Evolutionary conservation across 768 basidiomycete genomes (phyloP), one percentile per base, ranked within the genome.

Genomic region (Hericium alpestre): DNA sequence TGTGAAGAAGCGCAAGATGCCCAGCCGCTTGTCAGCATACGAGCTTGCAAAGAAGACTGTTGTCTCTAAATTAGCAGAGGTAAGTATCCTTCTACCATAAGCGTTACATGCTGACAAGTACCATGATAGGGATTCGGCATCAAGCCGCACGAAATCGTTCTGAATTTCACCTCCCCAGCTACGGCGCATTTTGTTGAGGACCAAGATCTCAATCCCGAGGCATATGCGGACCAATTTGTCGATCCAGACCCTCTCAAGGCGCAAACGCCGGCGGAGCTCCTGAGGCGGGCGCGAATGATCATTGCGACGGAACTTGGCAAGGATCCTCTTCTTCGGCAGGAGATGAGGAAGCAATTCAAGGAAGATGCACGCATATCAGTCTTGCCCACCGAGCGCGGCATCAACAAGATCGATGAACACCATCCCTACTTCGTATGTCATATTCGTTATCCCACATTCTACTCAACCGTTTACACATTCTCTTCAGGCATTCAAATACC

Each of bases 401-500:
- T 82, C 47, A 71, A 73, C 15, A 90, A 90, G 67, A 88, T 90
- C 41, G 82, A 84, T 58, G 84, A 89, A 61, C 78, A 81, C 56
- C 82, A 87, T 69, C 78, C 77, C 3, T 87, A 84, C 67, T 88
- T 77, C 60, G 87, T 88, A 67, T 56, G 87, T 32, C 32, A 7
- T 32, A 11, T 37, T 47, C 38, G 8, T 38, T 43, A 39, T 23
- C 32, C 9, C 9, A 32, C 32, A 32, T 8, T 32, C 32, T 9
- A 32, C 9, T 40, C 41, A 47, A 48, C 59, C 23, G 51, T 58
- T 60, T 12, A 56, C 32, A 32, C 6, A 38, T 25, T 59, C 15
- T 51, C 54, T 10, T 10, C 64, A 99, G 95, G 85, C 82, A 64
- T 98, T 98, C 80, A 98, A 98, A 76, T 98, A 97, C 72, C 78